Percentiles rank a stretch among this genome's conserved stretches.
Conservation (phyloP, 441 rosid genomes). For the Brassica balearica region DNA sequence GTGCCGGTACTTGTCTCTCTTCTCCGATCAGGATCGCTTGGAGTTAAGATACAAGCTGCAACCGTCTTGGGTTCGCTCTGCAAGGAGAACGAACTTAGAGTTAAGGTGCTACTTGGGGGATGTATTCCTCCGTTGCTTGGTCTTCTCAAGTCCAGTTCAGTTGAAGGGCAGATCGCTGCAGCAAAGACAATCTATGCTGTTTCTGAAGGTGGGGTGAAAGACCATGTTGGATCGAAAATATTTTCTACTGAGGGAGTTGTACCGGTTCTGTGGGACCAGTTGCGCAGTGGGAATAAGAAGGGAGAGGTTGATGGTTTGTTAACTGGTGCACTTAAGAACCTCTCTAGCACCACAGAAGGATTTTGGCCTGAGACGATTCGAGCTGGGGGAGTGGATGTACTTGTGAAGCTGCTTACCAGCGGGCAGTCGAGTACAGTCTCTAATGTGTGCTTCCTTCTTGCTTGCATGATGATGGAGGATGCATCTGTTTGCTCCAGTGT, state of each 20-base stretch:
- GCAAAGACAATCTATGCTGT: constrained; percentile 98
- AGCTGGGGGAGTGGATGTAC: constrained; percentile 97
- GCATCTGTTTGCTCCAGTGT: constrained; percentile 86
- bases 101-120: constrained; percentile 98
- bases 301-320: constrained; percentile 90
- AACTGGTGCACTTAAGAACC: constrained; percentile 95
- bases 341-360: constrained; percentile 91
- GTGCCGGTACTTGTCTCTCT: constrained; percentile 99
- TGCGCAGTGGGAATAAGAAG: constrained; percentile 72
- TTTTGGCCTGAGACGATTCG: constrained; percentile 91
- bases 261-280: constrained; percentile 93
- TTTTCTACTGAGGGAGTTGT: constrained; percentile 99
- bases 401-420: constrained; percentile 87
- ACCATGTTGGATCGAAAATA: constrained; percentile 98
- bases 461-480: constrained; percentile 96
- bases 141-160: constrained; percentile 96
- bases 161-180: constrained; percentile 97
- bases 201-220: constrained; percentile 95
- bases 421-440: constrained; percentile 88
- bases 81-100: constrained; percentile 98
- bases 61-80: constrained; percentile 97
- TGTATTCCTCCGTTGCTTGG: constrained; percentile 99
- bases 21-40: constrained; percentile 96
- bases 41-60: constrained; percentile 98
- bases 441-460: constrained; percentile 95